phyloP scores from a whole-genome alignment of 2,329 filamentous ascomycete genomes.

The Fusarium odoratissimum region DNA sequence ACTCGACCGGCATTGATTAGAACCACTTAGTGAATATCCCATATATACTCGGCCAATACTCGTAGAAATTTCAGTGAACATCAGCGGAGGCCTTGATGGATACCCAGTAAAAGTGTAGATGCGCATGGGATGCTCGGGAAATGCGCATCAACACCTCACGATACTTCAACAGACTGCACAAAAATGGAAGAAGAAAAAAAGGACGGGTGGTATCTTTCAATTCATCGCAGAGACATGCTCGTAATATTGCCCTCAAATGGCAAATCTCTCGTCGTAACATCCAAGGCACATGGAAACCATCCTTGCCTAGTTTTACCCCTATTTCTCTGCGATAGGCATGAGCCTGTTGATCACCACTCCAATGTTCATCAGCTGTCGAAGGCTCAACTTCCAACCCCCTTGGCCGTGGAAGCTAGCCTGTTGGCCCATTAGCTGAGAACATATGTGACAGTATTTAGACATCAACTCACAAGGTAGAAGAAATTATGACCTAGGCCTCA shows the following conservation, averaged over 20 bases:
- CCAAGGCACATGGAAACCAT: conserved; percentile 17
- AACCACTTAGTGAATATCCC: too few relatives aligned
- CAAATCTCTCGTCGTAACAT: conserved; percentile 11
- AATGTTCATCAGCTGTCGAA: not conserved
- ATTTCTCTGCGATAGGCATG: conserved; percentile 20
- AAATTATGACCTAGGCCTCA: conserved; percentile 12
- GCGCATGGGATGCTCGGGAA: not conserved
- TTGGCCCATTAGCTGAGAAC: not conserved
- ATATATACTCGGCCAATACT: not conserved
- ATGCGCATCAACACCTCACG: not conserved
- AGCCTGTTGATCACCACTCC: not conserved
- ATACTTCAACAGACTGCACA: not conserved
- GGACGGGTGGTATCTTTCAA: conserved; percentile 2
- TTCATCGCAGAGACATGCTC: conserved; percentile 31
- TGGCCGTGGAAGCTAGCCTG: not conserved
- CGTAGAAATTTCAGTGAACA: not conserved
- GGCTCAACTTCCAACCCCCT: not conserved
- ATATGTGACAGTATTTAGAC: not conserved
- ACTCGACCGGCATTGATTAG: not conserved
- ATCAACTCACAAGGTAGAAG: conserved; percentile 1
- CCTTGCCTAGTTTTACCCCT: conserved; percentile 18
- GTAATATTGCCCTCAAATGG: conserved; percentile 30
- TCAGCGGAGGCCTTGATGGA: not conserved
- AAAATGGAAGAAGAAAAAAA: too few relatives aligned
- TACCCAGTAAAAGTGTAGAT: not conserved